Base-by-base conservation (phyloP, 225 moss, liverwort and hornwort genomes). In the Straminergon stramineum region DNA sequence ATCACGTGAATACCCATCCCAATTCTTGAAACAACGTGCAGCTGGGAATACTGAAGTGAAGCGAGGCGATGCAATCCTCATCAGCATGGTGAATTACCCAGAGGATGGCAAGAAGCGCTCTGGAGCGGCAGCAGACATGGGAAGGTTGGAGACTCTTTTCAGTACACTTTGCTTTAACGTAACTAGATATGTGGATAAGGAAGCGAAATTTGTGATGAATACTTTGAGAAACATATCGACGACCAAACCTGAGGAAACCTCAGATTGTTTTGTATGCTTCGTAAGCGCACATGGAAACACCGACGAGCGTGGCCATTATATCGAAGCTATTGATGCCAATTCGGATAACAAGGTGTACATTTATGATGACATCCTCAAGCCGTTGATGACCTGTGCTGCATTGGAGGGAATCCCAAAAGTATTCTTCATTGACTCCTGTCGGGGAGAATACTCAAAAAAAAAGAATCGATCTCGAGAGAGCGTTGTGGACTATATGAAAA, bases 371-470 rank as follows among this genome's bases (percentile, higher is more conserved):
- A 91, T 92, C 55, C 87, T 93, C 31, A 43, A 82, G 86, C 92
- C 87, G 30, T 91, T 92, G 41, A 89, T 87, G 75, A 84, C 37
- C 53, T 81, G 85, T 85, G 77, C 14, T 21, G 41, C 18, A 14
- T 81, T 92, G 91, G 56, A 78, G 63, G 88, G 84, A 41, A 79
- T 89, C 34, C 93, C 93, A 19, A 93, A 93, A 86, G 88, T 93
- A 8, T 92, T 93, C 81, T 92, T 93, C 73, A 93, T 93, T 90
- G 91, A 93, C 55, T 87, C 87, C 66, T 93, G 93, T 81, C 92
- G 93, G 45, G 91, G 86, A 32, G 43, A 73, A 26, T 41, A 83
- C 84, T 77, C 71, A 17, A 73, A 56, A 67, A 23, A 7, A 4
- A 32, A 11, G 31, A 43, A 24, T 66, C 84, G 16, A 58, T 83